These are phyloP conservation scores for Lipomyces orientalis DNA, from an alignment of 805 yeast genomes.

Conservation along the genomic window DNA sequence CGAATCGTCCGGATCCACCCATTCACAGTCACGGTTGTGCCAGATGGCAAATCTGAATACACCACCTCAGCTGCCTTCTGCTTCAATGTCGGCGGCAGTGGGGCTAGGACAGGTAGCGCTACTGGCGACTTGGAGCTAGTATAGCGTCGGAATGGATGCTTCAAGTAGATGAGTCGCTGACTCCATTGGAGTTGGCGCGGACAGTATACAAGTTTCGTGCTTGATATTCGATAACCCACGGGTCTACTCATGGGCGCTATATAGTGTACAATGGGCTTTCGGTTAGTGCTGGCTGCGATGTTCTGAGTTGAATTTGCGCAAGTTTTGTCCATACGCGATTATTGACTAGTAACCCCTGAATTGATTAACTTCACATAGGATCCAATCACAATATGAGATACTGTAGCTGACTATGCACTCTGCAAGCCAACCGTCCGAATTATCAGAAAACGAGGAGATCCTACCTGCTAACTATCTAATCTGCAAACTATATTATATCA, in stretches of 20 bases:
- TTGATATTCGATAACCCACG: background rate
- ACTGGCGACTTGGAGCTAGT: background rate
- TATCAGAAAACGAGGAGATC: background rate
- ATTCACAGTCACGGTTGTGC: conserved; percentile 52
- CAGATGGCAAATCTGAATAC: conserved; percentile 22
- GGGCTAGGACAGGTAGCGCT: background rate
- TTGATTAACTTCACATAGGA: no score
- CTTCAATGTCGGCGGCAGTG: conserved; percentile 9
- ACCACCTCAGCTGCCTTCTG: background rate
- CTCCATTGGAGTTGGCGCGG: background rate
- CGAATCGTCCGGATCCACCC: conserved; percentile 84
- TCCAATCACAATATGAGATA: no score
- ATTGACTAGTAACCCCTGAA: background rate
- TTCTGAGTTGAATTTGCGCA: background rate
- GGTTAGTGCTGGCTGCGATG: background rate
- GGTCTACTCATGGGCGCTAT: background rate
- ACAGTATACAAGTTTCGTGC: background rate
- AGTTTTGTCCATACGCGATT: no score
- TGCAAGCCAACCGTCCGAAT: no score
- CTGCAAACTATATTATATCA: background rate
- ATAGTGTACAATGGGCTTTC: background rate
- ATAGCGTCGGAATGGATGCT: background rate
- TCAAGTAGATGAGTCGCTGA: background rate
- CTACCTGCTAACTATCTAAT: background rate
- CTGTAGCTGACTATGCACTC: no score